A percentile compares a stretch with the other conserved stretches of the same genome.
phyloP scores from a whole-genome alignment of 2,329 filamentous ascomycete genomes.

The Albophoma yamanashiensis region DNA sequence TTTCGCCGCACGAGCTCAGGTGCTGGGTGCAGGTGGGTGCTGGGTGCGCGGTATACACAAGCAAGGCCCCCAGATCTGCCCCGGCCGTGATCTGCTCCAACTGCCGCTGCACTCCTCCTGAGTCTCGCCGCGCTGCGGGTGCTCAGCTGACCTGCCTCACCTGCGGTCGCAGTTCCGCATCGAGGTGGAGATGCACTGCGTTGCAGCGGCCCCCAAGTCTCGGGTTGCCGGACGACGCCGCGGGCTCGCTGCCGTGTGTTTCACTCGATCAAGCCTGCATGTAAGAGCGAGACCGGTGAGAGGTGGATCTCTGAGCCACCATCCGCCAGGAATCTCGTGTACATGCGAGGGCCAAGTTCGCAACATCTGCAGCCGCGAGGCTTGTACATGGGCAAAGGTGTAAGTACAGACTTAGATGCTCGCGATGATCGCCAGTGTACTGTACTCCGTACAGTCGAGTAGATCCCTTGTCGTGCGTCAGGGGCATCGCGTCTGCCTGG shows the following conservation, averaged over 20 bases:
- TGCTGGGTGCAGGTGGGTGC: too few species aligned
- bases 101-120: background rate
- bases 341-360: background rate
- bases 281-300: background rate
- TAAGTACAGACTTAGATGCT: background rate
- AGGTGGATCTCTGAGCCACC: background rate
- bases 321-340: background rate
- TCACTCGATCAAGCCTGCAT: background rate
- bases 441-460: too few species aligned
- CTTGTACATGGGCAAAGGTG: background rate
- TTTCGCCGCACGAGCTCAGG: background rate
- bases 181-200: background rate
- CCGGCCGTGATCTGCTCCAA: background rate
- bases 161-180: background rate
- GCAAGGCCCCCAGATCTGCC: background rate
- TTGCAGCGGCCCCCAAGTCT: background rate
- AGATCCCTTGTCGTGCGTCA: background rate
- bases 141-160: background rate
- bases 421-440: background rate
- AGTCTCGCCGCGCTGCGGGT: background rate
- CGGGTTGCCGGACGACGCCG: background rate
- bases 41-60: background rate
- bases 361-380: background rate
- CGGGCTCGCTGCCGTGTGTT: background rate
- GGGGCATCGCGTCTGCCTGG: background rate